Evolutionary conservation across 768 basidiomycete genomes (phyloP).

Genomic region (Mrakia gelida): DNA sequence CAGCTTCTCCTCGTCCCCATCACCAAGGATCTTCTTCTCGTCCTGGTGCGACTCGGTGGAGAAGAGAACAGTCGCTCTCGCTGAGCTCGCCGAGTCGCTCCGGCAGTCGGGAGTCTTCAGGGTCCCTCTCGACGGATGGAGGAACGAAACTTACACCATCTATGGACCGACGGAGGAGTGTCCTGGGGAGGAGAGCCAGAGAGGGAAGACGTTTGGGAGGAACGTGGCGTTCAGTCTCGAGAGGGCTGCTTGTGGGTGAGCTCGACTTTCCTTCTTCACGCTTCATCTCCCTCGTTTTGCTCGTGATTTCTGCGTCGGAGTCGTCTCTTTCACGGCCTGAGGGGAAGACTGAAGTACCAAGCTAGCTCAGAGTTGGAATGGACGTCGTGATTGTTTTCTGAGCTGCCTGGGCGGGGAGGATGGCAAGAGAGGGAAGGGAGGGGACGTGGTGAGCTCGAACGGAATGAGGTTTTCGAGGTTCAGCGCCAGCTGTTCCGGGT

Average conservation of each 20-base stretch:
- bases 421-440: too few relatives aligned
- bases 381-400: too few relatives aligned
- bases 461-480: too few relatives aligned
- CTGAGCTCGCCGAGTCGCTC: not conserved
- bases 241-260: constrained; percentile 44
- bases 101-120: constrained; percentile 38
- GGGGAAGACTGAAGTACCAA: too few relatives aligned
- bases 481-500: too few relatives aligned
- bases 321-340: too few relatives aligned
- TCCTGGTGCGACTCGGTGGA: not conserved
- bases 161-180: constrained; percentile 42
- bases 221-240: constrained; percentile 87
- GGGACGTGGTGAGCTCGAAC: too few relatives aligned
- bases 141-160: constrained; percentile 62
- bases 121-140: constrained; percentile 43
- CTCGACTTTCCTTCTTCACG: not conserved
- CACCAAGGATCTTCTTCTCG: not conserved
- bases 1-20: not conserved
- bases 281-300: not conserved
- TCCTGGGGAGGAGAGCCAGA: constrained; percentile 12
- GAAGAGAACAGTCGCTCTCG: constrained; percentile 1
- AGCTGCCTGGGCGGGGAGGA: too few relatives aligned
- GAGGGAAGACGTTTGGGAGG: constrained; percentile 41
- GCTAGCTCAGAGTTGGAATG: too few relatives aligned
- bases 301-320: too few relatives aligned